Evolutionary conservation across 2,329 filamentous ascomycete genomes (phyloP).

Genomic region (Aspergillus piperis): DNA sequence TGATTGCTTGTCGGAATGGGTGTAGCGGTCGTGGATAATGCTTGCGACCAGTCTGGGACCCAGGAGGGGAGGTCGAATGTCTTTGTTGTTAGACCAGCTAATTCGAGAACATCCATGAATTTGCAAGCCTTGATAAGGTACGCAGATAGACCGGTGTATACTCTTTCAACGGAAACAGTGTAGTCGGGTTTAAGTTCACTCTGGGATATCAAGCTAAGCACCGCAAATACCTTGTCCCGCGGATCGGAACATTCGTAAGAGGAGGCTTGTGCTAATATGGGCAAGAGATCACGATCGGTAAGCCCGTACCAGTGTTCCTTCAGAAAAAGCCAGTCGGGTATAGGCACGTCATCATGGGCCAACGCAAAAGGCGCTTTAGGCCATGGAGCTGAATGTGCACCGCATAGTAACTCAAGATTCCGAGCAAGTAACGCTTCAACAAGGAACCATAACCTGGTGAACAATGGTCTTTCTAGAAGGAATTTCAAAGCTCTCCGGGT

Average conservation of each 20-base stretch:
- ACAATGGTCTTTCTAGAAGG: not conserved
- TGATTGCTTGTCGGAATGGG: not conserved
- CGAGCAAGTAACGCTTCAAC: not conserved
- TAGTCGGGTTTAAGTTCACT: slow-evolving; percentile 5
- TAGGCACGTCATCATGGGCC: not conserved
- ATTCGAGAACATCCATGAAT: not conserved
- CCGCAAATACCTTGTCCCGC: slow-evolving; percentile 6
- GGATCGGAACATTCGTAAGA: slow-evolving; percentile 6
- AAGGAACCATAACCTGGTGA: not conserved
- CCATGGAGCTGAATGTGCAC: not conserved
- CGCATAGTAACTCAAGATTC: slow-evolving; percentile 2
- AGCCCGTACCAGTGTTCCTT: slow-evolving; percentile 1
- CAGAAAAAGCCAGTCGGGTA: slow-evolving; percentile 1
- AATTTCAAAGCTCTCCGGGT: not conserved
- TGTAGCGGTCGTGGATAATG: not conserved
- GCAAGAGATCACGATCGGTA: not conserved
- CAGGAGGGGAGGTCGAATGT: slow-evolving; percentile 4
- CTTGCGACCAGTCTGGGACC: slow-evolving; percentile 11
- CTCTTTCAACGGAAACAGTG: not conserved
- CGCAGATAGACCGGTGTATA: slow-evolving; percentile 1
- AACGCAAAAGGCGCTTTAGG: not conserved
- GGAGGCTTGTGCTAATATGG: not conserved
- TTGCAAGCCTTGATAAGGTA: not conserved
- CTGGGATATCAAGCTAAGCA: slow-evolving; percentile 1
- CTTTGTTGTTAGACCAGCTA: not conserved